Evolutionary conservation across 139 green algal species (phyloP).

Genomic region (Volvox africanus): DNA sequence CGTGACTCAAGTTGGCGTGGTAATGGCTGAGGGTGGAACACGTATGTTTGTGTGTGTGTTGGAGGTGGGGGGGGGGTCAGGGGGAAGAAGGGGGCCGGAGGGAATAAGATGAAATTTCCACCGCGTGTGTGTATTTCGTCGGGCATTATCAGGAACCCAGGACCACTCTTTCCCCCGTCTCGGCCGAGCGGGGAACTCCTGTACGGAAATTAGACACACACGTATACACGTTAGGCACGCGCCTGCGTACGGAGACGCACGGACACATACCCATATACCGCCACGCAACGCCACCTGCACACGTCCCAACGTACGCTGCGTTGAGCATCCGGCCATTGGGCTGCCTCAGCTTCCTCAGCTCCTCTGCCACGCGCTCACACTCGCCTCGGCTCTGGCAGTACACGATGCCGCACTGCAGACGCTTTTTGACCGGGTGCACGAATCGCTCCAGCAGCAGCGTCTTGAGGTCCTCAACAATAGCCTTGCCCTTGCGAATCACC

Average conservation of each 20-base stretch:
- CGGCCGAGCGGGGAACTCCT: too few relatives aligned
- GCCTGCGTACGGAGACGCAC: too few relatives aligned
- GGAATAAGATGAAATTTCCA: neutral
- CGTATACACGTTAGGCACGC: too few relatives aligned
- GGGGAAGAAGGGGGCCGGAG: neutral
- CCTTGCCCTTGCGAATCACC: slow-evolving; percentile 86
- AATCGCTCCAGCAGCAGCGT: slow-evolving; percentile 64
- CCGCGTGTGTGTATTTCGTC: too few relatives aligned
- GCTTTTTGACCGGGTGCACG: slow-evolving; percentile 22
- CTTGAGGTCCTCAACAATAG: slow-evolving; percentile 71
- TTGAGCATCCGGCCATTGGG: slow-evolving; percentile 30
- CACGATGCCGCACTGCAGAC: slow-evolving; percentile 89
- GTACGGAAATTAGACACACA: too few relatives aligned
- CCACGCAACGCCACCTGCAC: neutral
- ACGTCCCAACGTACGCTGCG: slow-evolving; percentile 15
- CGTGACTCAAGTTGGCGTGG: slow-evolving; percentile 79
- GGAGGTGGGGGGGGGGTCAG: too few relatives aligned
- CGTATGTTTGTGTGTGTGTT: neutral
- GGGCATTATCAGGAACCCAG: too few relatives aligned
- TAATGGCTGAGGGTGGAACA: slow-evolving; percentile 74
- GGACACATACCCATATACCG: too few relatives aligned
- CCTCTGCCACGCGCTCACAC: slow-evolving; percentile 77
- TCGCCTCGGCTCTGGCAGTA: slow-evolving; percentile 92
- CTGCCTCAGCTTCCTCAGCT: slow-evolving; percentile 64
- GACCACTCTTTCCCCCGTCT: too few relatives aligned